phyloP scores from a whole-genome alignment of 208 protist genomes.

The Trichomonas tenax region DNA sequence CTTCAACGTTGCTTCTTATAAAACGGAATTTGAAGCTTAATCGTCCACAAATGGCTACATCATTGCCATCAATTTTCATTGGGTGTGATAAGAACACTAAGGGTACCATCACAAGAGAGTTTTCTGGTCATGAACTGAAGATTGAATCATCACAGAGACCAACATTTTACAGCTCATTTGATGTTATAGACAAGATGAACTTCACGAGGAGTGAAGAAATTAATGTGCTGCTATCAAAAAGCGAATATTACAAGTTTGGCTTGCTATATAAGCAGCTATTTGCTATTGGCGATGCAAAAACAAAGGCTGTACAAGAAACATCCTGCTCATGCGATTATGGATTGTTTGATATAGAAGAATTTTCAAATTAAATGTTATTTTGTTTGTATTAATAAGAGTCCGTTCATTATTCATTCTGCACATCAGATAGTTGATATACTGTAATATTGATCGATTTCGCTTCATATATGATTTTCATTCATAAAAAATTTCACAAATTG shows the following conservation, averaged over 20 bases:
- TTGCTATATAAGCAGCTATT: no score
- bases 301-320: no score
- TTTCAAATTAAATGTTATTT: no score
- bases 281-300: no score
- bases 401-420: no score
- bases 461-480: no score
- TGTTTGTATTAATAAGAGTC: no score
- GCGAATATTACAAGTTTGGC: background rate
- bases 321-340: no score
- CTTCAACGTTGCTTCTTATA: background rate
- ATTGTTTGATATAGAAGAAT: no score
- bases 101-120: background rate
- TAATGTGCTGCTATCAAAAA: background rate
- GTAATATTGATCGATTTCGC: no score
- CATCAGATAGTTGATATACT: no score
- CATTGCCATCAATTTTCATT: background rate
- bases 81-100: background rate
- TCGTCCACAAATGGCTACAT: background rate
- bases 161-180: background rate
- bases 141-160: background rate
- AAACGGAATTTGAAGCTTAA: background rate
- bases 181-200: background rate
- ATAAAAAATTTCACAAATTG: no score
- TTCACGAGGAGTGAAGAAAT: background rate
- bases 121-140: background rate